Evolutionary conservation across 1,284 basidiomycete genomes (phyloP), one percentile per base, ranked within the genome.

Genomic region (Puccinia brachypodii): DNA sequence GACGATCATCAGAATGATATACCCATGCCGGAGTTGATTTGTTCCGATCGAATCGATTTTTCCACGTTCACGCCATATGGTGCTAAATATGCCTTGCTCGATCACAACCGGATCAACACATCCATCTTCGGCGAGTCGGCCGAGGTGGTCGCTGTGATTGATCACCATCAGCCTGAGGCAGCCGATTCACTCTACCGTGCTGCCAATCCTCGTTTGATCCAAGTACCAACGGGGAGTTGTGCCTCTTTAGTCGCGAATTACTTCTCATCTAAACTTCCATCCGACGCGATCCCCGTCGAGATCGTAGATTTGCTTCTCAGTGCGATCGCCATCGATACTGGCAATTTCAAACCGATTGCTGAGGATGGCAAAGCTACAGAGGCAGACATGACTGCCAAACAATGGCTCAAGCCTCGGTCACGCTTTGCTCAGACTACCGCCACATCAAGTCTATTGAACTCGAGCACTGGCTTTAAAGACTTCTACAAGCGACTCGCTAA

Each of bases 101-200:
- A 98, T 86, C 95, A 98, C 87, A 97, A 97, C 85, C 88, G 88
- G 13, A 89, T 96, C 19, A 88, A 89, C n/a, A 85, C 89, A 0
- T 85, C 85, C 3, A 92, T 92, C 85, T 69, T 71, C 83, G 31
- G 71, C 89, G 86, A 89, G 7, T 85, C 87, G 33, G 81, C 84
- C 8, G 87, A 87, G 11, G 94, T 98, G 4, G 88, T 90, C 0
- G 91, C 92, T 1, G 89, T 98, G 75, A 88, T 99, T n/a, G 96
- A 99, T 86, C 96, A 99, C 86, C 96, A 99, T 86, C 91, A 90
- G 60, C 95, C 98, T 87, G 95, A 58, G 28, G 42, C 36, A 96
- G 84, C 89, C 89, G 0, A 87, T 89, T 2, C 90, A 96, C 86
- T 85, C 85, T 6, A 81, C 84, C 47, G 89, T 13, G 19, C 36